Conservation (phyloP, 805 yeast species). For the Saccharomyces paradoxus region DNA sequence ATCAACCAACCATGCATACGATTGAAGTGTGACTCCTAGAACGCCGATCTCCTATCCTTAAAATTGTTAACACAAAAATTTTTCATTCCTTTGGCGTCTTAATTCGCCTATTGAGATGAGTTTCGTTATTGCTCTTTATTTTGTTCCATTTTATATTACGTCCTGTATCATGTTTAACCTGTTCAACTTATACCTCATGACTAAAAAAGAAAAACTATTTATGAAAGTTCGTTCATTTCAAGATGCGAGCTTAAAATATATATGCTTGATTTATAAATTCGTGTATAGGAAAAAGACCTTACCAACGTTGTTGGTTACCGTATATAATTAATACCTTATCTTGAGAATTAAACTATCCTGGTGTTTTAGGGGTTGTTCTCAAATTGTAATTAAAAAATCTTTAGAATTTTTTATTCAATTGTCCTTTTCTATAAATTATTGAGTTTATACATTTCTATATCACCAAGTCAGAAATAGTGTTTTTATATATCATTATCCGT, state of each 20-base stretch:
- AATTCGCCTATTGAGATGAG: neutral
- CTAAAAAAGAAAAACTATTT: neutral
- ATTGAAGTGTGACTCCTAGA: neutral
- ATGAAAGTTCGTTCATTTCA: neutral
- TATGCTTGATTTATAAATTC: conserved; percentile 1
- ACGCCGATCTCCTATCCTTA: neutral
- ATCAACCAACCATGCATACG: neutral
- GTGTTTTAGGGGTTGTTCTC: neutral
- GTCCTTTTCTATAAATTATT: neutral
- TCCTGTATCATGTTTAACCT: neutral
- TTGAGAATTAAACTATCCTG: neutral
- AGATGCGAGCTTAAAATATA: neutral
- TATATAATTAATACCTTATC: neutral
- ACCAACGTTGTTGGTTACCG: neutral
- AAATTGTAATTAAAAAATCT: neutral
- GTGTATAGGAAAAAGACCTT: neutral
- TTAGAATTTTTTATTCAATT: neutral
- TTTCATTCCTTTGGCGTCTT: neutral
- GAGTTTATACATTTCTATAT: neutral
- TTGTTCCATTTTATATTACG: neutral
- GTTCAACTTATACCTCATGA: neutral
- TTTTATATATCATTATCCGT: neutral
- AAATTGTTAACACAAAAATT: neutral
- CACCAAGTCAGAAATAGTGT: neutral
- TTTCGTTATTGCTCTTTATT: neutral